Evolutionary conservation across 495 filamentous ascomycete species (phyloP), one percentile per base, ranked within the genome.

Genomic region (Penicillium bovifimosum): DNA sequence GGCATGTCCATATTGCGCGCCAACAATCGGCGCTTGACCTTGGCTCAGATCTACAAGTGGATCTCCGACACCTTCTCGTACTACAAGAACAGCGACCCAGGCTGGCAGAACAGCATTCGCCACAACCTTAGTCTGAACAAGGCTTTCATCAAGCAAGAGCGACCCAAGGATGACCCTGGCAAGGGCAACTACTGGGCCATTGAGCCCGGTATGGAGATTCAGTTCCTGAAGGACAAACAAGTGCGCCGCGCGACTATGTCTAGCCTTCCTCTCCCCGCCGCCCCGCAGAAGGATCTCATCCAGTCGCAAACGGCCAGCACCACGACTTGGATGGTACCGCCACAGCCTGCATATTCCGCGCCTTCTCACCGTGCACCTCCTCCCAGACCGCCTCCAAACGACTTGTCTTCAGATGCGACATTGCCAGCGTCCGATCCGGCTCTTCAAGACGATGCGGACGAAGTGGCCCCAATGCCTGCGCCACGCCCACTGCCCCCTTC

Each of bases 121-220:
- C 93, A 98, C 63, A 98, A 98, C 54, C 83, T 98, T n/a, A 95
- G 89, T 61, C 76, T 97, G 18, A 96, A 96, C 73, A 96, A 96
- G 67, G 86, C 87, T n/a, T 97, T 98, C 55, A 83, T 91, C 56
- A 97, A 96, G 68, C 87, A 95, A 64, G 90, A 96, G 68, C 80
- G 92, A 47, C 93, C 93, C 18, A 97, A 97, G 72, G 91, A 96
- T 70, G 93, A 98, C 63, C 90, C 91, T 1, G 93, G 93, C 48
- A 97, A 97, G 70, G 93, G 93, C n/a, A 91, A 96, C 68, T 97
- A 98, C 69, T 98, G 93, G 93, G 80, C 82, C 13, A 95, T 98
- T 60, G 81, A 90, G 60, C 77, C 81, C n/a, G 93, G 93, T 0
- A 85, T 86, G 69, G 93, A 98, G 66, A 73, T 82, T 17, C 84